Base-by-base conservation (phyloP, 768 basidiomycete genomes). In the Austroboletus eburneus region DNA sequence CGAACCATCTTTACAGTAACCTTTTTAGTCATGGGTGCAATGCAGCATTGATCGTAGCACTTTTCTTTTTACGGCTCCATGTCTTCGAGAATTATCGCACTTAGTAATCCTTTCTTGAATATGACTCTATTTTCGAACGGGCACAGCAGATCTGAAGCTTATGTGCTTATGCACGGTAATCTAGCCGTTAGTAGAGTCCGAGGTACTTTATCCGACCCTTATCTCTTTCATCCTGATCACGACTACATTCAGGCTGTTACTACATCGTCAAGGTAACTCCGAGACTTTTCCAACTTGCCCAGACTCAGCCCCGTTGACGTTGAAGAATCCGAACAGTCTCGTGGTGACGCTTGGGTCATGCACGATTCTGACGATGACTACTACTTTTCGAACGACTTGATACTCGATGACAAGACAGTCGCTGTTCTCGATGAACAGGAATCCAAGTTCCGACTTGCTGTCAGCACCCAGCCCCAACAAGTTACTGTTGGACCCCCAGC, bases 311-410 rank as follows among this genome's bases (percentile, higher is more conserved):
- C n/a, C n/a, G n/a, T n/a, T n/a, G n/a, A n/a, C n/a, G n/a, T n/a
- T n/a, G 10, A 27, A 27, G 25, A 10, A 27, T 27, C 25, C 25
- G 25, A 10, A 27, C 10, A 33, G 32, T 9, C 29, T 29, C 29
- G 7, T 13, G 13, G 29, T 29, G 29, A 7, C 29, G 7, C 29
- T 7, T 29, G 29, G 13, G 13, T 46, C 47, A 85, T 85, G 81
- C 68, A 76, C 55, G 77, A 77, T 66, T 80, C 76, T 24, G 87
- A 87, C 64, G 86, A 86, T 63, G 76, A 82, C 58, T 81, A 82
- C 58, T 81, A 81, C 60, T 72, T 75, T 62, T 70, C 72, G 54
- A 83, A 84, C 61, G 82, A 82, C 45, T 69, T 85, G 50, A 70
- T 78, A 35, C 65, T 87, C 34, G 83, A 87, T 57, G 82, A 78